Evolutionary conservation across 495 filamentous ascomycete species (phyloP).

Genomic region (Xylaria castorea): DNA sequence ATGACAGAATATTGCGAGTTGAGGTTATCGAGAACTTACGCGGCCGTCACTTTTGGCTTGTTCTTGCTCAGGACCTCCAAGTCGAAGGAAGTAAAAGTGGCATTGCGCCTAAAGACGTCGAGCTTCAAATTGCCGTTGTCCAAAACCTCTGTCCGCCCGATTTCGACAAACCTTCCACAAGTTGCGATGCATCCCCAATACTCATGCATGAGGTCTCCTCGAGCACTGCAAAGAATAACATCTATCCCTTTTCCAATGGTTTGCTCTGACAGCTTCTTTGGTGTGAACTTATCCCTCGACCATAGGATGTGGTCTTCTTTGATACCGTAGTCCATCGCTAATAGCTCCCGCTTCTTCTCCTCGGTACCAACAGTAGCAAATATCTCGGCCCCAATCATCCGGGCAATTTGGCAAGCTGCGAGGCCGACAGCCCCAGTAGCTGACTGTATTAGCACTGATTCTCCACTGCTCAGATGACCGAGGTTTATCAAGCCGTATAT

Average conservation of each 20-base stretch:
- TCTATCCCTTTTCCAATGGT: constrained; percentile 60
- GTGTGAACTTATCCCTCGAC: constrained; percentile 47
- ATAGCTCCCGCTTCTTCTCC: constrained; percentile 51
- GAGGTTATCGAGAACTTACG: background rate
- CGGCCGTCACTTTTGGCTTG: background rate
- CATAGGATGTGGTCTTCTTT: constrained; percentile 56
- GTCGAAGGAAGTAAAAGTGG: constrained; percentile 39
- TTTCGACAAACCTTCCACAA: constrained; percentile 61
- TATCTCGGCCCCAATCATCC: constrained; percentile 57
- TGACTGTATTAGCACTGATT: constrained; percentile 59
- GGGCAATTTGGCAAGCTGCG: constrained; percentile 59
- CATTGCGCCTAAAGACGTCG: constrained; percentile 46
- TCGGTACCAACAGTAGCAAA: constrained; percentile 58
- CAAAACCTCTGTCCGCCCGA: constrained; percentile 53
- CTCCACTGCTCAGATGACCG: background rate
- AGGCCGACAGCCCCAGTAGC: constrained; percentile 62
- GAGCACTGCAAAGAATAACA: constrained; percentile 62
- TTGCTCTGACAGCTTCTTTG: constrained; percentile 45
- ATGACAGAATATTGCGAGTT: background rate
- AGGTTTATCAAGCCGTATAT: constrained; percentile 6
- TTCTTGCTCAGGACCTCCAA: background rate
- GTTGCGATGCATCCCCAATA: constrained; percentile 57
- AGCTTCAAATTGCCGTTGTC: constrained; percentile 42
- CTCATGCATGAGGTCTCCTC: constrained; percentile 59
- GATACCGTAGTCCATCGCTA: constrained; percentile 55